These are phyloP conservation scores for Lactifluus pinguis DNA, from an alignment of 768 basidiomycete genomes.

Conservation along the genomic window DNA sequence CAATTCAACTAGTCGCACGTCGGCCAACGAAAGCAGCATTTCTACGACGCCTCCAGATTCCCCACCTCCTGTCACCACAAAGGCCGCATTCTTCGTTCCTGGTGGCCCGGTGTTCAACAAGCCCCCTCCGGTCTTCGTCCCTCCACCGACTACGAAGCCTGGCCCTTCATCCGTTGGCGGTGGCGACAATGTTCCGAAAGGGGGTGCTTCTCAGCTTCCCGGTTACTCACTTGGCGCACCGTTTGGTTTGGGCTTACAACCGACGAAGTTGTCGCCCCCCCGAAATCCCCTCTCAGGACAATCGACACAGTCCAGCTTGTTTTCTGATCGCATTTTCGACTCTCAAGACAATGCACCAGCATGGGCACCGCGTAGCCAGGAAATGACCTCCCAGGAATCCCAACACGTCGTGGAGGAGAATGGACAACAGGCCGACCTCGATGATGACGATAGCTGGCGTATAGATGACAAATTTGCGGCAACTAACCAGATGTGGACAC, in stretches of 20 bases:
- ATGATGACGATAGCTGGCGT: constrained; percentile 70
- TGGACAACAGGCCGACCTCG: constrained; percentile 33
- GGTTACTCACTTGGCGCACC: constrained; percentile 35
- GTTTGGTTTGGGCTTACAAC: constrained; percentile 36
- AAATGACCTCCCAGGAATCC: constrained; percentile 33
- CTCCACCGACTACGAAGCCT: constrained; percentile 32
- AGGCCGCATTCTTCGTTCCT: constrained; percentile 26
- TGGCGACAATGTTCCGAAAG: constrained; percentile 23
- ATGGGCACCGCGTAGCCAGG: constrained; percentile 56
- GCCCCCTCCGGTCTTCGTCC: constrained; percentile 35
- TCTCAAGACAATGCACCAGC: constrained; percentile 34
- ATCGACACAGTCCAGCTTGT: constrained; percentile 44
- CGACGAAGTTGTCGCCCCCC: constrained; percentile 19
- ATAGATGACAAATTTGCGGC: constrained; percentile 53
- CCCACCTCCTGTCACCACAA: constrained; percentile 7
- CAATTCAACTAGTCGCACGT: constrained; percentile 24
- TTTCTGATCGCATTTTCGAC: constrained; percentile 45
- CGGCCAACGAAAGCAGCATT: not conserved
- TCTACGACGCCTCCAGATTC: constrained; percentile 21
- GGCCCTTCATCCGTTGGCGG: constrained; percentile 14
- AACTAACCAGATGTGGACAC: constrained; percentile 49
- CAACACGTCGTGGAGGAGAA: constrained; percentile 10
- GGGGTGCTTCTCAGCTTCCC: constrained; percentile 29
- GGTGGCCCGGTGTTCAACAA: constrained; percentile 53
- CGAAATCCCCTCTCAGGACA: constrained; percentile 35